Evolutionary conservation across 306 rosid genomes (phyloP).

Genomic region (Castanospermum australe): DNA sequence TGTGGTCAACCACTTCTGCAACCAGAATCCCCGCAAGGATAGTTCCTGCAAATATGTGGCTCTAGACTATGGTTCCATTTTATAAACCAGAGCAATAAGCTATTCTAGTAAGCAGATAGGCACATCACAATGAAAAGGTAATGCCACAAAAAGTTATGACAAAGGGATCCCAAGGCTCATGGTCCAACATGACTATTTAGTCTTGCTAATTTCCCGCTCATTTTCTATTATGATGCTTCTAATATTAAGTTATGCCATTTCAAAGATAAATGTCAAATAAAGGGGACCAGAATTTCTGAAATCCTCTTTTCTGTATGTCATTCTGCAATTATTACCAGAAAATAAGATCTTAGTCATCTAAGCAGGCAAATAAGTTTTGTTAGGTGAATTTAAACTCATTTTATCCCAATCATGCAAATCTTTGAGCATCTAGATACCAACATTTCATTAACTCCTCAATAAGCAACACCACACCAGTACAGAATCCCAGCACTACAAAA

Average conservation of each 20-base stretch:
- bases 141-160: constrained; percentile 4
- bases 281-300: not conserved
- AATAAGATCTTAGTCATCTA: not conserved
- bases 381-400: not conserved
- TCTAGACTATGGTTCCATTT: not conserved
- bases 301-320: not conserved
- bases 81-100: not conserved
- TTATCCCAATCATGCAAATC: constrained; percentile 16
- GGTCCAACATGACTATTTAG: not conserved
- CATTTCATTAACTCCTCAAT: not conserved
- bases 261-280: not conserved
- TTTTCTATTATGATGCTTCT: not conserved
- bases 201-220: not conserved
- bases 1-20: constrained; percentile 73
- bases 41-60: constrained; percentile 58
- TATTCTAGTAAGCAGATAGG: not conserved
- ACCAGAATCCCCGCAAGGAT: constrained; percentile 92
- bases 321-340: not conserved
- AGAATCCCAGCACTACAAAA: not conserved
- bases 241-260: not conserved
- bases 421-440: constrained; percentile 14
- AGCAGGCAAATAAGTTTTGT: not conserved
- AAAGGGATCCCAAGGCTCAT: not conserved
- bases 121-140: not conserved
- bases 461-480: not conserved